These are phyloP conservation scores for Mixia osmundae DNA, from an alignment of 1,284 basidiomycete species.

Conservation along the genomic window DNA sequence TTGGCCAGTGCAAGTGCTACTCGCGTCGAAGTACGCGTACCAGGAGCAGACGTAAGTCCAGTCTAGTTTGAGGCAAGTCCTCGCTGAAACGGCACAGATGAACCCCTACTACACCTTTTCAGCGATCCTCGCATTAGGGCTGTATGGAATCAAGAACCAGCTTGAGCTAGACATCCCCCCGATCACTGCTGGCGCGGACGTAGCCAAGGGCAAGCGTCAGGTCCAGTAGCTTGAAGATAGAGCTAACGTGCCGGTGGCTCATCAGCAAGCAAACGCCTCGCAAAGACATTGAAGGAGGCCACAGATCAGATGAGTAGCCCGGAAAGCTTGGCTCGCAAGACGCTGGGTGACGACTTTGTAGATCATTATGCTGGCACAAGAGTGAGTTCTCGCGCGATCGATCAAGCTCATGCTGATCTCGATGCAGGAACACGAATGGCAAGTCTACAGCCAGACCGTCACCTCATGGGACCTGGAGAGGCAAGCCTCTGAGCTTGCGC, in stretches of 20 bases:
- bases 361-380: slow-evolving; percentile 83
- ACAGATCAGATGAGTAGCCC: slow-evolving; percentile 51
- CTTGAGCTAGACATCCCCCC: slow-evolving; percentile 45
- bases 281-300: slow-evolving; percentile 48
- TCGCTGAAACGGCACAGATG: slow-evolving; percentile 19
- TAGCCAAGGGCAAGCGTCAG: slow-evolving; percentile 7
- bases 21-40: slow-evolving; percentile 41
- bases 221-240: slow-evolving; percentile 24
- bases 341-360: slow-evolving; percentile 70
- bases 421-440: slow-evolving; percentile 10
- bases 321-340: slow-evolving; percentile 56
- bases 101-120: slow-evolving; percentile 72
- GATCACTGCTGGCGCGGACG: no score
- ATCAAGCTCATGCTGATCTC: no score
- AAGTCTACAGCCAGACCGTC: slow-evolving; percentile 5
- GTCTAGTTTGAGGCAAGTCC: not conserved
- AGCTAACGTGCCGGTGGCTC: slow-evolving; percentile 22
- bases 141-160: slow-evolving; percentile 64
- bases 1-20: slow-evolving; percentile 55
- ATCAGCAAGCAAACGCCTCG: slow-evolving; percentile 25
- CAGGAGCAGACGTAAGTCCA: slow-evolving; percentile 62
- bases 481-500: not conserved
- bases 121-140: slow-evolving; percentile 61
- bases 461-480: no score
- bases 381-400: no score